phyloP scores from a whole-genome alignment of 1,139 yeast genomes.

The Scheffersomyces illinoinensis region DNA sequence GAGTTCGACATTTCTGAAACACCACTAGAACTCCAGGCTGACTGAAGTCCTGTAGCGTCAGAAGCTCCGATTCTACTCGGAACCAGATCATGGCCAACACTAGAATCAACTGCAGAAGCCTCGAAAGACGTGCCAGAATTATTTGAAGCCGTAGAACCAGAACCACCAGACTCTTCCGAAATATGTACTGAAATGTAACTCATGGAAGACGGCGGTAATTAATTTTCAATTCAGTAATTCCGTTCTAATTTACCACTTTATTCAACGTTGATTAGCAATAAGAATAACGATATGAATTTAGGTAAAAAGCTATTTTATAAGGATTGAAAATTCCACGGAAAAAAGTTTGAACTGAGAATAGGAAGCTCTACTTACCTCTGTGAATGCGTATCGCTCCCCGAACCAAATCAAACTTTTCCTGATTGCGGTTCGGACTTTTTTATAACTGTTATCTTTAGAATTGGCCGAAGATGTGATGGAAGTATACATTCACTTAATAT shows the following conservation, averaged over 20 bases:
- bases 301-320: neutral
- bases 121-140: neutral
- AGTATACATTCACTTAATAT: neutral
- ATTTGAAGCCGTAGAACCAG: neutral
- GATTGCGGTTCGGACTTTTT: neutral
- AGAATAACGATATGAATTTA: neutral
- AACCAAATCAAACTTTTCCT: neutral
- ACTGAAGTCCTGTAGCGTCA: neutral
- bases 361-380: neutral
- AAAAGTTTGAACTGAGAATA: neutral
- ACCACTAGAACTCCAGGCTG: neutral
- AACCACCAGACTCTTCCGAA: neutral
- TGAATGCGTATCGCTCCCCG: neutral
- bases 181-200: neutral
- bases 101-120: neutral
- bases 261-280: neutral
- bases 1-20: neutral
- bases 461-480: neutral
- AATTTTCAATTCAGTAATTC: too few relatives aligned
- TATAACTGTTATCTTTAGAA: neutral
- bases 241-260: neutral
- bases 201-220: neutral
- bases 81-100: neutral
- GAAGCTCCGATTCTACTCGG: neutral
- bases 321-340: neutral